Base-by-base conservation (phyloP, 2,329 filamentous ascomycete genomes). In the Pseudopyricularia cyperi region DNA sequence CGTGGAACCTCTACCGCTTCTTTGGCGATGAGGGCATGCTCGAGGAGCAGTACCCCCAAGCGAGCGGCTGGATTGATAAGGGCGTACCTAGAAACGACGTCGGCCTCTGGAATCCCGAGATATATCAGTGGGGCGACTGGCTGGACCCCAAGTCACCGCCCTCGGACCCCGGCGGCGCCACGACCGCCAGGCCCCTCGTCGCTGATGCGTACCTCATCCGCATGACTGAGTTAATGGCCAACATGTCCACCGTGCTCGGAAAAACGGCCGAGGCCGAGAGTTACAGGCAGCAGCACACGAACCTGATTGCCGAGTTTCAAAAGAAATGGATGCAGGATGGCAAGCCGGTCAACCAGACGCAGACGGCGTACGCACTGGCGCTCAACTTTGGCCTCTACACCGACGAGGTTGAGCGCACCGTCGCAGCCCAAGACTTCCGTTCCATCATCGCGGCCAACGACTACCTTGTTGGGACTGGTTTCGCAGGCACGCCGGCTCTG, bases 91-190 rank as follows among this genome's bases (percentile, higher is more conserved):
- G 62, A 11, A 58, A 58, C 33, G 33, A 50, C 1, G 58, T 56
- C 24, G 59, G 59, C 3, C 58, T 66, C 7, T 66, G 62, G 60
- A 55, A 57, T 37, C 52, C 53, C 4, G 50, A 46, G 24, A 34
- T 35, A 1, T 57, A 52, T 26, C 63, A 66, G 55, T 57, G 61
- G 11, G 64, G 65, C 12, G 68, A 71, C 57, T 71, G 68, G 68
- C 64, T 71, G 2, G 68, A 70, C 54, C 68, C 68, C 3, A 58
- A 58, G 15, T 66, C 68, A 1, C 67, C 68, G 3, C 58, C 65
- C 3, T 57, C 62, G 6, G 55, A 64, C 30, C 66, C 68, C 0
- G 63, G 57, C 15, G 53, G 57, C 9, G 63, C 61, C 1, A 61
- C 57, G 15, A 70, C 67, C 0, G 62, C 66, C 51, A 56, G 59